Evolutionary conservation across 208 protist genomes (phyloP), one percentile per base, ranked within the genome.

Genomic region (Leishmania guyanensis): DNA sequence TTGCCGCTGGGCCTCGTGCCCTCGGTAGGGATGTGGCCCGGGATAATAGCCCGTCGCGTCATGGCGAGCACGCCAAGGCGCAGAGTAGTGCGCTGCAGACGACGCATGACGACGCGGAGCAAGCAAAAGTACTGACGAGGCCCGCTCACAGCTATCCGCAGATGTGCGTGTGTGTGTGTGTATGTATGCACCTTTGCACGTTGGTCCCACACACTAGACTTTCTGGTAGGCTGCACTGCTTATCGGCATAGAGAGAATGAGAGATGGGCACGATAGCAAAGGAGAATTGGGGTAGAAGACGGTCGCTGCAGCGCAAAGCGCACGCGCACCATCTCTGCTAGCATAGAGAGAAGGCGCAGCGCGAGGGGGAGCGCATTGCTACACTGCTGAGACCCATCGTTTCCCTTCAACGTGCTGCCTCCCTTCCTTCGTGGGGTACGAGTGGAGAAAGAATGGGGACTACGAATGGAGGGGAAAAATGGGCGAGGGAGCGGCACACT

Each of bases 21-120:
- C 36, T 92, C 91, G 16, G 90, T 92, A 14, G 91, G 91, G 69
- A 91, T 86, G 43, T 90, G 85, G 36, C 93, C 93, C 0, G 89
- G 68, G 60, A 94, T 93, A 58, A 93, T 82, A 43, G 33, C 62
- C 51, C 71, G 71, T 26, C 46, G 71, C 48, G 75, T 29, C 66
- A 82, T 9, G 54, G 46, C 65, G 8, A 86, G 36, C 20, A 58
- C 78, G 66, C 74, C 46, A 39, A 33, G 3, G 36, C 78, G 78
- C 64, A 77, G 26, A 20, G 74, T 65, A 10, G 62, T 70, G n/a
- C 70, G 60, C 68, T 71, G 76, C 16, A 80, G 74, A 5, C 77
- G 82, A 17, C 78, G 78, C 82, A 85, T 85, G 36, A 26, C 53
- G 65, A 77, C 54, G 36, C 12, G 39, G 33, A 8, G 8, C 39